Base-by-base conservation (phyloP, 2,329 filamentous ascomycete species). In the Hawksworthiomyces lignivorus region DNA sequence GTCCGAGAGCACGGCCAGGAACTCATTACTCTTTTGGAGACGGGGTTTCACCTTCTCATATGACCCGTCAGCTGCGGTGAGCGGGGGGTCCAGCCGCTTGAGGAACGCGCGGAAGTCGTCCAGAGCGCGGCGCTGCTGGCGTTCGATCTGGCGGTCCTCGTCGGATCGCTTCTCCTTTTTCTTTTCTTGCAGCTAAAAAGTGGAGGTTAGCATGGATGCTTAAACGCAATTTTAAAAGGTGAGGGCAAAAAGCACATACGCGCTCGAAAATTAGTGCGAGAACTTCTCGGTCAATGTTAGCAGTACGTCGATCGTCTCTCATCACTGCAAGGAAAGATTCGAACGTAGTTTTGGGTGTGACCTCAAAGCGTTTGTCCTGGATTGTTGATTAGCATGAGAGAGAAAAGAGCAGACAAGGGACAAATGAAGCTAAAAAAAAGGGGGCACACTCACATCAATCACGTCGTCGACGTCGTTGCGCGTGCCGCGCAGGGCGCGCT, bases 321-420 rank as follows among this genome's bases (percentile, higher is more conserved):
- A 97, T 81, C 54, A 92, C 70, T 57, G 76, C 71, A 59, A 82
- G 69, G 68, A 97, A 97, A 56, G 95, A 88, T 58, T 94, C 84
- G 62, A 94, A 81, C 35, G 85, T 82, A 55, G 89, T 96, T 56
- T 85, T 84, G 49, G 83, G 73, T 51, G 84, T 88, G 55, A 97
- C 80, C 63, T 96, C 89, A 73, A 87, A 95, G 56, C 82, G 86
- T 70, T 87, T 85, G 65, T 95, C 87, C 85, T 94, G 53, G 41
- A 34, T 11, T 29, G 7, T 20, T 19, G 17, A 29, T 26, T 26
- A 26, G 30, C 10, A 9, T 4, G 14, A 19, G 14, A 33, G 28
- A 34, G n/a, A 38, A 30, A 18, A 4, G n/a, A 12, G 12, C 24
- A n/a, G n/a, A n/a, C n/a, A n/a, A n/a, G n/a, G n/a, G n/a, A n/a